Evolutionary conservation across 192 early-diverging fungal genomes (phyloP), one percentile per base, ranked within the genome.

Genomic region (Rhizophlyctis rosea): DNA sequence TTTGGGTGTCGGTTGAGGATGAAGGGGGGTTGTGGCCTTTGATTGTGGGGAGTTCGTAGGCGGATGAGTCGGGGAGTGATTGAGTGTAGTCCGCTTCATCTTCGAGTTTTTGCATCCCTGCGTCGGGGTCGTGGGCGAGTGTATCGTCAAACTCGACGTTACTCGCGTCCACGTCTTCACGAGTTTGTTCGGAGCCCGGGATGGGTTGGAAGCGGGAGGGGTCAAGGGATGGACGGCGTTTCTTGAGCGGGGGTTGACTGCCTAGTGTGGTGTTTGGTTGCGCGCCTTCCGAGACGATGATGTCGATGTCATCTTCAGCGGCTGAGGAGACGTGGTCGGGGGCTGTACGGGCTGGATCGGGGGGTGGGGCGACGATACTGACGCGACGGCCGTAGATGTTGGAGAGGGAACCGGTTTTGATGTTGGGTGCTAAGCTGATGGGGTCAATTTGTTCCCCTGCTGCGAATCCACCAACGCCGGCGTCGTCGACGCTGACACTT

Each of bases 191-290:
- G 16, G 57, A 13, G 33, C 14, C 3, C 4, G 18, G 3, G 32
- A 21, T 2, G 16, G 18, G 13, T 4, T 30, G 57, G 16, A 44
- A 58, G 24, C 57, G 57, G 3, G 16, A 34, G 13, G 57, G 57
- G 34, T 58, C 57, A 31, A 58, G n/a, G 2, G 57, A 58, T 21
- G 3, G 1, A 3, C 34, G 57, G 57, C 34, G 57, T 25, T n/a
- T 54, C 28, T n/a, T 1, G n/a, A 54, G 53, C 53, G 13, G 30
- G 3, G 9, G 53, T 27, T 24, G 30, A n/a, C 24, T 29, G 53
- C 9, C 53, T n/a, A 18, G 53, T 21, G 53, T 2, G 53, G 18
- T 54, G 53, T 54, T n/a, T 0, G 9, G 21, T 18, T 18, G 23
- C 28, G 53, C 24, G 23, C 30, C 30, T 21, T 29, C 53, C 28